Evolutionary conservation across 164 flowering plant species (phyloP).

Genomic region (Vitis cinerea): DNA sequence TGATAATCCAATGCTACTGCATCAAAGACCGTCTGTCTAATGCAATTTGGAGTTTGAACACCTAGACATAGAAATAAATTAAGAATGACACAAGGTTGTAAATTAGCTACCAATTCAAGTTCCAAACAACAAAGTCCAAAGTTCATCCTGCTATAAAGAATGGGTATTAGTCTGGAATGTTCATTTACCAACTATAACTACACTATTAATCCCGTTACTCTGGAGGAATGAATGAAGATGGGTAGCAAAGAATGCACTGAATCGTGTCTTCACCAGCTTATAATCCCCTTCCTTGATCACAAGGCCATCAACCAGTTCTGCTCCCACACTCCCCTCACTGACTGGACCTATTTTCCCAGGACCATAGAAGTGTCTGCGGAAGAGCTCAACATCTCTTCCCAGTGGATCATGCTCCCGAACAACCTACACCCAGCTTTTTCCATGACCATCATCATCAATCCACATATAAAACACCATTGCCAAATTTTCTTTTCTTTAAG

Average conservation of each 20-base stretch:
- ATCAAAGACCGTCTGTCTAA: slow-evolving; percentile 93
- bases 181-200: slow-evolving; percentile 68
- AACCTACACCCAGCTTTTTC: slow-evolving; percentile 44
- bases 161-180: neutral
- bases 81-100: no score
- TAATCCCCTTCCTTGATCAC: slow-evolving; percentile 73
- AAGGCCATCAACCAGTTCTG: slow-evolving; percentile 83
- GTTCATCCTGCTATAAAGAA: neutral
- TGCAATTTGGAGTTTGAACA: slow-evolving; percentile 97
- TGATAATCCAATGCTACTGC: slow-evolving; percentile 86
- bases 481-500: neutral
- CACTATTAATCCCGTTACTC: slow-evolving; percentile 41
- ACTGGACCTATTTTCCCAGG: slow-evolving; percentile 60
- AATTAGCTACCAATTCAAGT: no score
- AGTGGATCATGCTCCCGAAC: slow-evolving; percentile 91
- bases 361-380: slow-evolving; percentile 64
- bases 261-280: slow-evolving; percentile 86
- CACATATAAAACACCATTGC: neutral
- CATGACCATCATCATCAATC: neutral
- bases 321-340: slow-evolving; percentile 67
- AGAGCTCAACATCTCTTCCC: slow-evolving; percentile 92
- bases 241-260: slow-evolving; percentile 94
- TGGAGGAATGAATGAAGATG: slow-evolving; percentile 76
- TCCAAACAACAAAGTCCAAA: no score
- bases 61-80: slow-evolving; percentile 38